Percentiles rank a stretch among this genome's conserved stretches.
phyloP scores from a whole-genome alignment of 2,329 filamentous ascomycete genomes.

The Penicillium sp. region DNA sequence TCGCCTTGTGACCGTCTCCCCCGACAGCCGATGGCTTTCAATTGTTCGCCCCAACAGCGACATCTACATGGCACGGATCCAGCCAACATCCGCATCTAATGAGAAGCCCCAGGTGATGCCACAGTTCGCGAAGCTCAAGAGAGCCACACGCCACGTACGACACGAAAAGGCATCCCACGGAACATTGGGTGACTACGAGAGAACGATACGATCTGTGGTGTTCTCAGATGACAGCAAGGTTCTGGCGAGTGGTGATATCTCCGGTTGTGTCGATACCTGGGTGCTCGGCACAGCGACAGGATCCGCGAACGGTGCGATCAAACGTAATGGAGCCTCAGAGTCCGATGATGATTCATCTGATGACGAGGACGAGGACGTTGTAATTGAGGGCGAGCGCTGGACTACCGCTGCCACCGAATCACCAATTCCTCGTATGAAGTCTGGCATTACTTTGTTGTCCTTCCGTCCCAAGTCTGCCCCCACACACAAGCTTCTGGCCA shows the following conservation, averaged over 20 bases:
- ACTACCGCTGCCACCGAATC: constrained; percentile 68
- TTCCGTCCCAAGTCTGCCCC: constrained; percentile 54
- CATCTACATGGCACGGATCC: constrained; percentile 55
- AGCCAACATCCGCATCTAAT: constrained; percentile 40
- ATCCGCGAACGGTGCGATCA: constrained; percentile 40
- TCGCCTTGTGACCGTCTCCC: constrained; percentile 58
- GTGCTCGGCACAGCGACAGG: constrained; percentile 56
- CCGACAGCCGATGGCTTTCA: constrained; percentile 48
- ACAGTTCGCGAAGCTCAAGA: constrained; percentile 45
- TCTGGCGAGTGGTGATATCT: constrained; percentile 75
- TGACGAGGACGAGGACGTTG: constrained; percentile 49
- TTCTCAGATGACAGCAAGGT: constrained; percentile 81
- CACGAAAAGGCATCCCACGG: constrained; percentile 58
- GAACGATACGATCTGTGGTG: constrained; percentile 68
- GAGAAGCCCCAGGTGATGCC: constrained; percentile 47
- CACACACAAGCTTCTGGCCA: constrained; percentile 21
- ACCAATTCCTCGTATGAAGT: constrained; percentile 67
- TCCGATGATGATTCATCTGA: constrained; percentile 52
- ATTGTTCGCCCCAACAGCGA: constrained; percentile 61
- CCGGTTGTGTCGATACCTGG: constrained; percentile 87
- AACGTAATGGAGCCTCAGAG: constrained; percentile 46
- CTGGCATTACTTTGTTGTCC: constrained; percentile 65
- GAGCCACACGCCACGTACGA: constrained; percentile 35
- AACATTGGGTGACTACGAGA: constrained; percentile 72
- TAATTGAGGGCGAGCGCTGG: constrained; percentile 68